Percentiles rank a stretch among this genome's conserved stretches.
Evolutionary conservation across 1,284 basidiomycete genomes (phyloP).

Genomic region (Puccinia coronata): DNA sequence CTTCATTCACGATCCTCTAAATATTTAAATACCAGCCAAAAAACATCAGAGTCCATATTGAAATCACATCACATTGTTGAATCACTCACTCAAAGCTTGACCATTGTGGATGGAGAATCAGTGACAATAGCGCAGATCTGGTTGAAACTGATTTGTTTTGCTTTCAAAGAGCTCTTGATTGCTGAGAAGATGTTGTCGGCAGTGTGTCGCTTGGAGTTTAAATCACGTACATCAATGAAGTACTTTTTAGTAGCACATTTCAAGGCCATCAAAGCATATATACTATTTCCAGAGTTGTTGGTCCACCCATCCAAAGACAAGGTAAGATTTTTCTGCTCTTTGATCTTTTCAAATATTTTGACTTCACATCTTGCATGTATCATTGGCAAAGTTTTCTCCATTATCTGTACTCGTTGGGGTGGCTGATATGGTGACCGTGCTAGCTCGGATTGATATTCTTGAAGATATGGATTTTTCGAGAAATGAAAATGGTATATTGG

Average conservation of each 20-base stretch:
- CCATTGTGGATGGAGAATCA: no score
- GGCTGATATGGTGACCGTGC: neutral
- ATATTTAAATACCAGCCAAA: neutral
- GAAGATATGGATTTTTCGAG: constrained; percentile 28
- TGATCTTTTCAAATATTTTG: no score
- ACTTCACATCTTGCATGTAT: constrained; percentile 13
- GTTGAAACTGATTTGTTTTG: neutral
- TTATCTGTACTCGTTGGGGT: neutral
- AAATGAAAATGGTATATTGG: neutral
- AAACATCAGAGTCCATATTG: no score
- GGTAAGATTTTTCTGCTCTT: no score
- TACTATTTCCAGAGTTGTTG: no score
- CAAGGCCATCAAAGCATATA: neutral
- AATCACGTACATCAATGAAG: neutral
- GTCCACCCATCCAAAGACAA: no score
- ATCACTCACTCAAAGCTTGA: no score
- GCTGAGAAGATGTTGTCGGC: no score
- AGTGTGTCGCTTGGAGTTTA: no score
- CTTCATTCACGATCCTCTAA: neutral
- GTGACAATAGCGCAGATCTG: neutral
- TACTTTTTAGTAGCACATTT: neutral
- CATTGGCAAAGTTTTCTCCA: neutral
- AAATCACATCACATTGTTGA: no score
- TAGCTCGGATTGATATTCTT: constrained; percentile 18
- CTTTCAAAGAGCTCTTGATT: no score